Evolutionary conservation across 1,139 yeast species (phyloP).

Genomic region (Suhomyces ambrosiae): DNA sequence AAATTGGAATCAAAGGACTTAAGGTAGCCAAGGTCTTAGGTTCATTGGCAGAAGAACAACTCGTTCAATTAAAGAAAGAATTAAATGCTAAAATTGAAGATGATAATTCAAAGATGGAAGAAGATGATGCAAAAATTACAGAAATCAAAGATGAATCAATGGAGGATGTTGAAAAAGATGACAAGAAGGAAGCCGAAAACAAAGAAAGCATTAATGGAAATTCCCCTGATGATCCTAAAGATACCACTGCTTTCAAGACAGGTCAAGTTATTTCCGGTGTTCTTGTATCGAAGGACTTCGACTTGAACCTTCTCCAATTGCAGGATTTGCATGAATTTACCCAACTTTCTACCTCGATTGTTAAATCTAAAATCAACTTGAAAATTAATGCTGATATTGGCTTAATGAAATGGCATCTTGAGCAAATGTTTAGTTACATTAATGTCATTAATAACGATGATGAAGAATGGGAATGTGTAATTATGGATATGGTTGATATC

Average conservation of each 20-base stretch:
- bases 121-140: constrained; percentile 16
- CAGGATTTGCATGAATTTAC: constrained; percentile 89
- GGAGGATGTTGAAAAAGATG: constrained; percentile 15
- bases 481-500: constrained; percentile 49
- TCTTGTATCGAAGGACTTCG: constrained; percentile 88
- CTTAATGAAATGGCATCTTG: constrained; percentile 82
- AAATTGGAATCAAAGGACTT: constrained; percentile 76
- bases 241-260: constrained; percentile 24
- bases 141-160: constrained; percentile 20
- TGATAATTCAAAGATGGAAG: constrained; percentile 21
- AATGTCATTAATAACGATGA: constrained; percentile 65
- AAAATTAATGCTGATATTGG: constrained; percentile 81
- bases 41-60: constrained; percentile 60
- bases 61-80: constrained; percentile 34
- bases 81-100: constrained; percentile 26
- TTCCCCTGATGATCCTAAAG: constrained; percentile 9
- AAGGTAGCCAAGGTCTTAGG: constrained; percentile 89
- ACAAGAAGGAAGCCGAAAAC: too few relatives aligned
- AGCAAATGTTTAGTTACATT: constrained; percentile 92
- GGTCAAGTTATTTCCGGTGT: constrained; percentile 75
- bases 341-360: constrained; percentile 80
- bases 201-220: constrained; percentile 4
- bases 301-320: constrained; percentile 75
- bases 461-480: constrained; percentile 53
- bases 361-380: constrained; percentile 78